Base-by-base conservation (phyloP, 2,329 filamentous ascomycete species). In the Ophiostoma sp. region DNA sequence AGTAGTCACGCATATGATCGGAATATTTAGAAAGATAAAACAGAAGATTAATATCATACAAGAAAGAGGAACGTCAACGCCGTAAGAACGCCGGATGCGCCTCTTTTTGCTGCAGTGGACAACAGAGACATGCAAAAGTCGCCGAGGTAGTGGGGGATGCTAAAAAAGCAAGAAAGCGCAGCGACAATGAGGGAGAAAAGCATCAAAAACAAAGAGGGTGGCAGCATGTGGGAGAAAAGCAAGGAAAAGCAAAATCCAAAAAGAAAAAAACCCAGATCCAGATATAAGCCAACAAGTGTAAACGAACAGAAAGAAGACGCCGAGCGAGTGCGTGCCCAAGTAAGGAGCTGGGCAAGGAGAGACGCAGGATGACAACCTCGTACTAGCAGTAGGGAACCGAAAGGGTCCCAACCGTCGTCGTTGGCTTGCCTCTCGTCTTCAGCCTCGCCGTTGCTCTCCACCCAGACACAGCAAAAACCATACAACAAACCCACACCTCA, bases 101-200 rank as follows among this genome's bases (percentile, higher is more conserved):
- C 72, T 33, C 70, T 64, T 64, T 74, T 74, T 74, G 72, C 72
- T 69, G 69, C 69, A 57, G n/a, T 72, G 55, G 33, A 61, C 55
- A 68, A 63, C 61, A 73, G 66, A 73, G 71, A 68, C 55, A 73
- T 73, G 72, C 71, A 72, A 69, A 69, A 73, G 64, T 48, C 42
- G 42, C 64, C 64, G 55, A 69, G 52, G 71, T 69, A 33, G 71
- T 69, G 33, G 55, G 42, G 22, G 55, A 17, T 36, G 31, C 25
- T 57, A 50, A 22, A 63, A 59, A 63, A 45, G 52, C 36, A 25
- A 63, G 22, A 50, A 55, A 63, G 71, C 25, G 42, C 36, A 66
- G 36, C 61, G 36, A 9, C 36, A 48, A 61, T 22, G 31, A 42
- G 6, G 39, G 17, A 22, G 48, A 33, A 25, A n/a, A n/a, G n/a